Evolutionary conservation across 2,329 filamentous ascomycete species (phyloP), one percentile per base, ranked within the genome.

Genomic region (Ophiostoma quercus): DNA sequence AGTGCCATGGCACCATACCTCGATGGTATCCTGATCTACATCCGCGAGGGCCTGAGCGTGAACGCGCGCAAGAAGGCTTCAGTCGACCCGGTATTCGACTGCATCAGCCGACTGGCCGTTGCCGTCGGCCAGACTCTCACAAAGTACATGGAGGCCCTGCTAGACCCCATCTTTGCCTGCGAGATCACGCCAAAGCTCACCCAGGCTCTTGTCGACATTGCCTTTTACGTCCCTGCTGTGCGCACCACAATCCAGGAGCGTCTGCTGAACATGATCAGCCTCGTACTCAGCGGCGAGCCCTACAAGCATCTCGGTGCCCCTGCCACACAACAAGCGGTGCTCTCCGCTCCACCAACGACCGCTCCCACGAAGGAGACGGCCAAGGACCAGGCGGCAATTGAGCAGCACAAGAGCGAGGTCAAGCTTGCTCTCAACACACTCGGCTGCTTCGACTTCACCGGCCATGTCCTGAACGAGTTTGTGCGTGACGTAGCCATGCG

Each of bases 401-500:
- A 96, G 74, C 88, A 88, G 74, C 84, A 90, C 71, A 94, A 96
- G 77, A 84, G 89, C 9, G 94, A 99, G 77, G 92, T 99, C 72
- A 96, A 96, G 73, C 84, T 99, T 68, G 95, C 95, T 3, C 84
- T 99, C 19, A 94, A 96, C 76, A 99, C 96, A 0, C 84, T 99
- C 0, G 96, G 95, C n/a, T 97, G 93, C 77, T 99, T 99, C 76
- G 95, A 99, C 78, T 99, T 99, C 76, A 90, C 85, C 69, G 90
- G 92, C 1, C 93, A 98, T 76, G 91, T 97, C 19, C 82, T 99
- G 19, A 99, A 99, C 76, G 96, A 99, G 78, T 99, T 99, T 75
- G 95, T 99, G 37, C 91, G 95, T 32, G 95, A 99, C 77, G 95
- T 99, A 67, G 95, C 96, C 3, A 96, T 99, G 77, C 95, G 94